Conservation (phyloP, 1,284 basidiomycete genomes). For the Pyrrhoderma lamaoense region DNA sequence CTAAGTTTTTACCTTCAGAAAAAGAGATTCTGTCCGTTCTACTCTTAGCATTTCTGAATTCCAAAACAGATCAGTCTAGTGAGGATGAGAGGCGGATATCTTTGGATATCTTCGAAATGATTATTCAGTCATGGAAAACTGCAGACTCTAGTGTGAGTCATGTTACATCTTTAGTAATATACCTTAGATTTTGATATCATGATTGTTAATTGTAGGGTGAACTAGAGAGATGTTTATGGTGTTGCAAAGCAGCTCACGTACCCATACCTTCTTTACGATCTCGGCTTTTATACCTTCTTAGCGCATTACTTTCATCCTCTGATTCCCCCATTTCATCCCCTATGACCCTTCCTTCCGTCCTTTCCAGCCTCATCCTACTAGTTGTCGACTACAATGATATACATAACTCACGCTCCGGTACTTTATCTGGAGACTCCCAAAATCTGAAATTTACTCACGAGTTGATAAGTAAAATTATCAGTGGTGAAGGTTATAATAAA, state of each 20-base stretch:
- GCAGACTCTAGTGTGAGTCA: conserved; percentile 38
- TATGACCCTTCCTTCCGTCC: conserved; percentile 43
- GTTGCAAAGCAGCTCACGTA: conserved; percentile 47
- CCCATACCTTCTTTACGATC: conserved; percentile 34
- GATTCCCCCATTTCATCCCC: conserved; percentile 37
- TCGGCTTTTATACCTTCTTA: conserved; percentile 42
- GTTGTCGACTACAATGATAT: conserved; percentile 12
- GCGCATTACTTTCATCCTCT: conserved; percentile 41
- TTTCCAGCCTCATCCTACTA: conserved; percentile 45
- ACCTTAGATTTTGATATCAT: conserved; percentile 3
- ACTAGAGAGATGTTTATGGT: conserved; percentile 59
- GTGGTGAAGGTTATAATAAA: conserved; percentile 26
- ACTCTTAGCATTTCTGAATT: conserved; percentile 44
- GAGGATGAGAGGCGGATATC: conserved; percentile 51
- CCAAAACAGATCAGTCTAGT: conserved; percentile 23
- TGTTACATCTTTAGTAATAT: conserved; percentile 1
- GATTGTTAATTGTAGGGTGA: conserved; percentile 32
- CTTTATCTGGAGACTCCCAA: conserved; percentile 16
- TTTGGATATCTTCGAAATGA: conserved; percentile 52
- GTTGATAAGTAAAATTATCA: conserved; percentile 25
- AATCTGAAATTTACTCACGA: conserved; percentile 27
- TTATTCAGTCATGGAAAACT: conserved; percentile 49
- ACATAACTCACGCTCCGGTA: neutral
- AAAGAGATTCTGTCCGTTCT: conserved; percentile 50
- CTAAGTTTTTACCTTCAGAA: conserved; percentile 44